Conservation (phyloP, 495 filamentous ascomycete genomes). For the Penicillium mononematosum region DNA sequence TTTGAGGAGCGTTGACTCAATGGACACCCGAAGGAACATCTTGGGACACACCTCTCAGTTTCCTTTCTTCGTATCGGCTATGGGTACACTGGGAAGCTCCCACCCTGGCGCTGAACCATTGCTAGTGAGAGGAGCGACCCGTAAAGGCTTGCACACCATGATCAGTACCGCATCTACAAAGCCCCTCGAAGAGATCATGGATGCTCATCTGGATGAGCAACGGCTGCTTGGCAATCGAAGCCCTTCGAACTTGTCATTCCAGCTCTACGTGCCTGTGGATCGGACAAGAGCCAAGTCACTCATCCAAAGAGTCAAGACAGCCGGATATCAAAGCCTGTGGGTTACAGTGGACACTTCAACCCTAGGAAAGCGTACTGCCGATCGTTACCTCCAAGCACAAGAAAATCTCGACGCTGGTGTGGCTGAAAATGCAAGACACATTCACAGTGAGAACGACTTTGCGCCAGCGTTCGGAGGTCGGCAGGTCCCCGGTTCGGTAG, state of each 20-base stretch:
- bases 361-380: conserved; percentile 22
- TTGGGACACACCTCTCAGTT: conserved; percentile 15
- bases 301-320: conserved; percentile 21
- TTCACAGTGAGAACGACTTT: conserved; percentile 14
- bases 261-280: conserved; percentile 21
- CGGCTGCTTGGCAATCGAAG: conserved; percentile 11
- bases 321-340: conserved; percentile 24
- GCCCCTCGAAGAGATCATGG: conserved; percentile 23
- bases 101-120: conserved; percentile 20
- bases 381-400: conserved; percentile 24
- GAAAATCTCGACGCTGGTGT: conserved; percentile 16
- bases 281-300: conserved; percentile 16
- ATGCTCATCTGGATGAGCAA: conserved; percentile 20
- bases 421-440: conserved; percentile 3
- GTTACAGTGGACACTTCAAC: conserved; percentile 24
- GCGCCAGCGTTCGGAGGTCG: conserved; percentile 22
- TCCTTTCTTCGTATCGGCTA: conserved; percentile 23
- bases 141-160: conserved; percentile 22
- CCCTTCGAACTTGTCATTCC: conserved; percentile 20
- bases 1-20: conserved; percentile 20
- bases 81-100: conserved; percentile 22
- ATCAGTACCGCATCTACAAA: conserved; percentile 23
- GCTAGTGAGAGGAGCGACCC: conserved; percentile 18
- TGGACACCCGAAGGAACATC: conserved; percentile 20
- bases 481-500: conserved; percentile 19